A percentile compares a stretch with the other conserved stretches of the same genome.
phyloP scores from a whole-genome alignment of 139 green algal species.

The Zygnema circumcarinatum region DNA sequence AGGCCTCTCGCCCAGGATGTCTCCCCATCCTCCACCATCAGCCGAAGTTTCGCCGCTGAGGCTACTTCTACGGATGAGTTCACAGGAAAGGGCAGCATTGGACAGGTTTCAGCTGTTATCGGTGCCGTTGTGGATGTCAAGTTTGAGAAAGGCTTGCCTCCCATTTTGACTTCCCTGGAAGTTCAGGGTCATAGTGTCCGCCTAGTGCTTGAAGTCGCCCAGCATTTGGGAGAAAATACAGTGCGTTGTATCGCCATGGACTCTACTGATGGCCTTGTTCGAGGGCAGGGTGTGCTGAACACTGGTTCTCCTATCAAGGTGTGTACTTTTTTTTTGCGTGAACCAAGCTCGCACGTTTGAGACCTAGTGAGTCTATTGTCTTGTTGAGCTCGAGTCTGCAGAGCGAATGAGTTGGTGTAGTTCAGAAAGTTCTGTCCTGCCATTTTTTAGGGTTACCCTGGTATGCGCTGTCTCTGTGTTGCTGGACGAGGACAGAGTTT shows the following conservation, averaged over 20 bases:
- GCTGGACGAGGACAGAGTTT: too few species aligned
- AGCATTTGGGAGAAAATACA: constrained; percentile 97
- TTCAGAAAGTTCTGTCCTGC: background rate
- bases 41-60: constrained; percentile 25
- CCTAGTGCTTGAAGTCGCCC: constrained; percentile 96
- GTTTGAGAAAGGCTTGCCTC: constrained; percentile 92
- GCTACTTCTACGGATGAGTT: constrained; percentile 41
- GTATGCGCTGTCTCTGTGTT: too few species aligned
- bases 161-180: constrained; percentile 87
- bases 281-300: constrained; percentile 90
- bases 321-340: constrained; percentile 3
- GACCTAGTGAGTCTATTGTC: too few species aligned
- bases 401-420: background rate
- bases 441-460: constrained; percentile 1
- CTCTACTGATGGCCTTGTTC: constrained; percentile 92
- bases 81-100: constrained; percentile 44
- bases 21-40: background rate
- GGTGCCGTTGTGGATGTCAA: constrained; percentile 97
- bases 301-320: constrained; percentile 94
- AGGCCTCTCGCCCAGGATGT: background rate
- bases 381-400: background rate
- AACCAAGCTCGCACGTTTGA: background rate
- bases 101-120: constrained; percentile 82
- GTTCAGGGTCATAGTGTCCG: constrained; percentile 72
- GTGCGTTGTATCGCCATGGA: constrained; percentile 99